Conservation (phyloP, 106 monocot species). For the Ottelia alismoides region DNA sequence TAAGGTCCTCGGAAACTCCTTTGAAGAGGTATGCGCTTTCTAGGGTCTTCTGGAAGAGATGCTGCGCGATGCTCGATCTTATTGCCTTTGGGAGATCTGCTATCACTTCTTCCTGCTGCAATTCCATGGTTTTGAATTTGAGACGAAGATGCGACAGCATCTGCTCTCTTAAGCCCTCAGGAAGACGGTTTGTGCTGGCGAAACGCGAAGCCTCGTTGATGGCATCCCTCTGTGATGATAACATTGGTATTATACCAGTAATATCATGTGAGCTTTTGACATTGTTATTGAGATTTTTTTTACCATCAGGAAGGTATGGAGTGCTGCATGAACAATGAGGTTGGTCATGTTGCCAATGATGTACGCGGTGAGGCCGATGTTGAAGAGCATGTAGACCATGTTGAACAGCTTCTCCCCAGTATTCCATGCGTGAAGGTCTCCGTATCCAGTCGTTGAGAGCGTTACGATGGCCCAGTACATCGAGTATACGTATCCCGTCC, state of each 20-base stretch:
- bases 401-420: constrained; percentile 16
- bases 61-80: constrained; percentile 42
- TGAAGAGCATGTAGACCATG: constrained; percentile 37
- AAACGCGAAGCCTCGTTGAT: constrained; percentile 25
- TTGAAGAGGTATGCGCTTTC: constrained; percentile 40
- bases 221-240: constrained; percentile 33
- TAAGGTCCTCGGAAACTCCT: constrained; percentile 33
- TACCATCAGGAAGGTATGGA: constrained; percentile 24
- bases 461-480: constrained; percentile 32
- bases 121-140: constrained; percentile 40
- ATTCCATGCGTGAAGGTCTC: constrained; percentile 24
- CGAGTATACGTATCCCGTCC: constrained; percentile 19
- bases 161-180: constrained; percentile 27
- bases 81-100: constrained; percentile 51
- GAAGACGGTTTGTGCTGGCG: constrained; percentile 34
- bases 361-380: constrained; percentile 29
- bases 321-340: constrained; percentile 23
- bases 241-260: too few relatives aligned
- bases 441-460: constrained; percentile 30
- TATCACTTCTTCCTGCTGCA: constrained; percentile 46
- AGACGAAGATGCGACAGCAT: constrained; percentile 48
- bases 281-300: too few relatives aligned
- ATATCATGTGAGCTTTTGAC: too few relatives aligned
- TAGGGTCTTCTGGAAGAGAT: constrained; percentile 36
- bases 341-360: constrained; percentile 41